These are phyloP conservation scores for Naegleria gruberi DNA, from an alignment of 208 protist genomes.

Conservation along the genomic window DNA sequence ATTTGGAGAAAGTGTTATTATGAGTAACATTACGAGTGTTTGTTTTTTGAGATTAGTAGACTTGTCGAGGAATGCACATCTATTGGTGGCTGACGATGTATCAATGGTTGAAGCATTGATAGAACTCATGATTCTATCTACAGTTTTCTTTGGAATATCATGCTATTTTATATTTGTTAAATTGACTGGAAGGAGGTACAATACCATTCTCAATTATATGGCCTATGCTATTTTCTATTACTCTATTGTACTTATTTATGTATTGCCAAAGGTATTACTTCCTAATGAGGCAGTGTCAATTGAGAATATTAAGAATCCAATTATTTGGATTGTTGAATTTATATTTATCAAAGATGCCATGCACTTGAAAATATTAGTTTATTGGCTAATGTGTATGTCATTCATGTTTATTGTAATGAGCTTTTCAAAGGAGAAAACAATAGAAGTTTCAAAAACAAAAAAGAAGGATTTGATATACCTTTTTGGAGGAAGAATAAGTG, in stretches of 20 bases:
- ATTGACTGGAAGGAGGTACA: not conserved
- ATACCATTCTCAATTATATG: not conserved
- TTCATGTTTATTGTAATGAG: not conserved
- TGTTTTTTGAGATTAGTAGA: not conserved
- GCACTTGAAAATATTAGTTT: not conserved
- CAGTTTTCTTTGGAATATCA: not conserved
- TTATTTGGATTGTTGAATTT: not conserved
- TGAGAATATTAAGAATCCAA: not conserved
- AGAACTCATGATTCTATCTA: not conserved
- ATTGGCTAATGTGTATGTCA: not conserved
- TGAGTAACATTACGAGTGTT: not conserved
- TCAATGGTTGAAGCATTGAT: not conserved
- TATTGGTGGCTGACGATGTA: not conserved
- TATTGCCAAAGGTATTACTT: not conserved
- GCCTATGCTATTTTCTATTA: not conserved
- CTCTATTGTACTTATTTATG: not conserved
- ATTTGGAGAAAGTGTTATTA: not conserved
- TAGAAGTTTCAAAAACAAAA: not conserved
- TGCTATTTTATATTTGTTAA: not conserved
- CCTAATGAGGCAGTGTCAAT: not conserved
- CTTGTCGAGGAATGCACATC: not conserved
- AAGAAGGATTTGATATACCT: not conserved
- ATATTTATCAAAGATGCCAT: not conserved
- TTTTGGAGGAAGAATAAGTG: not conserved
- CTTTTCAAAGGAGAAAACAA: not conserved